Evolutionary conservation across 2,329 filamentous ascomycete species (phyloP), one percentile per base, ranked within the genome.

Genomic region (Coleophoma eucalyptorum): DNA sequence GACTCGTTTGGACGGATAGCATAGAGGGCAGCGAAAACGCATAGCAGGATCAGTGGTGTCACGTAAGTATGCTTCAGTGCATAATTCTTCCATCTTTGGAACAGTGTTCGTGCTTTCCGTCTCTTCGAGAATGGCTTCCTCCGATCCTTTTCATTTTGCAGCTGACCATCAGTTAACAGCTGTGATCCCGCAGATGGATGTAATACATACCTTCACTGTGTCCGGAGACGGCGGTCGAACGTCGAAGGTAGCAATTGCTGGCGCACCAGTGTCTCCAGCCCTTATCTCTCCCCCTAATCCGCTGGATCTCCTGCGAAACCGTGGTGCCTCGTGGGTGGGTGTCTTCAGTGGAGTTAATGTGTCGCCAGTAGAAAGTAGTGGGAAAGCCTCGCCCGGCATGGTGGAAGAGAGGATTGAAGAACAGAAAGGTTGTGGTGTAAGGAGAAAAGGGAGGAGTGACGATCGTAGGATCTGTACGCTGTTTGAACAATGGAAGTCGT

Each of bases 1-100:
- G 86, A 83, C 54, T 85, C 77, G 60, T 80, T 83, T 5, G 92
- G 93, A 66, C 91, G 87, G 64, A 89, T 67, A 58, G 83, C 81
- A 71, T 93, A 97, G 54, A 83, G 76, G 46, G 76, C 70, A 53
- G 89, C 71, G 64, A 92, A 77, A 64, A 84, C 62, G 52, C 78
- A 54, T 51, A 90, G 70, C 52, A 95, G 72, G 58, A 87, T 68
- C 52, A 94, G 79, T 20, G 93, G 92, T 33, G 83, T 66, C 52
- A 78, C 71, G 69, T 76, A 86, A 43, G 81, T 84, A 67, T 83
- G 80, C 67, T 81, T 84, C 60, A 80, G 59, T 53, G 69, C 68
- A 53, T 66, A 74, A 59, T 68, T 56, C 44, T 61, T 62, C 58
- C 71, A 74, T 64, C 82, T 78, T 59, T 78, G 78, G 35, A 79